Base-by-base conservation (phyloP, 2,329 filamentous ascomycete species). In the Pseudovirgaria hyperparasitica region DNA sequence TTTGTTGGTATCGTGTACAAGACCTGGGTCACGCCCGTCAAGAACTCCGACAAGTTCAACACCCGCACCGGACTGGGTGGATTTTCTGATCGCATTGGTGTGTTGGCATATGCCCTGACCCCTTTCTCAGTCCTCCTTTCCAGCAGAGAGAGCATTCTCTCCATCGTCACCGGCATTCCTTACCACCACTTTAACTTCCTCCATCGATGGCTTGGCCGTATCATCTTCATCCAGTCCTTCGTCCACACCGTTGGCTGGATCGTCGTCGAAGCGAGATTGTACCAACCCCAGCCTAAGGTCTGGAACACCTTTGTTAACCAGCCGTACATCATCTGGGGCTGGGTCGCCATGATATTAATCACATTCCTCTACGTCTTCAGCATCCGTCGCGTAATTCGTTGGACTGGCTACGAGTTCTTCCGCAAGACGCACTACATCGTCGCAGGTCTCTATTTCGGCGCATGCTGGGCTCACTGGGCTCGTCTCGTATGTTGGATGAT, bases 181-280 rank as follows among this genome's bases (percentile, higher is more conserved):
- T 82, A 82, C 42, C 78, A 84, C 21, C 71, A 68, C 41, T 82
- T 85, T 62, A 76, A 79, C 50, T 85, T 85, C 43, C 56, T 85
- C 12, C 79, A 84, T 48, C 72, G 77, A 17, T 85, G 79, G 79
- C 57, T 76, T 0, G 79, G 80, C 5, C 76, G 77, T 34, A 63
- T 85, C 41, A 82, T 86, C 36, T 68, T 81, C 28, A 46, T 70
- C 1, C 79, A 85, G 45, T 67, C 70, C 3, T 53, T 63, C 7
- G 50, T 85, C 2, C 80, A 86, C 46, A 82, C 78, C 2, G 63
- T 85, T 15, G 67, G 62, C 28, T 85, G 79, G 79, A 70, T 64
- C 15, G 45, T 85, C 22, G 57, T 84, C 23, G 73, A 84, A 50
- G 62, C 62, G 1, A 56, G 57, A 14, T 57, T 84, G 1, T 85